Base-by-base conservation (phyloP, 192 early-diverging fungal genomes). In the Diversispora epigaea region DNA sequence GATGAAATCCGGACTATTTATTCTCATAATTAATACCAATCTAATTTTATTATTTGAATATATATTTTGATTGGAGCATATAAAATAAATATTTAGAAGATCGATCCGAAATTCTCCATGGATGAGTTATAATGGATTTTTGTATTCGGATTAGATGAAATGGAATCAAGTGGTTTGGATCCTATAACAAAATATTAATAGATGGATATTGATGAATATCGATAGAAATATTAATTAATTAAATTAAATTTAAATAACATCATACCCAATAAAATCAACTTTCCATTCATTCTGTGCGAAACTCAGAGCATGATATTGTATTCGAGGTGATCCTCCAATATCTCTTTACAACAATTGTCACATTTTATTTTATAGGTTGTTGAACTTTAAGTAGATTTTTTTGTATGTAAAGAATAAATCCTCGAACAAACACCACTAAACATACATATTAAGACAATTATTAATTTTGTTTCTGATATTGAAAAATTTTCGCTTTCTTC, bases 181-280 rank as follows among this genome's bases (percentile, higher is more conserved):
- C 71, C 71, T 78, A 25, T 21, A 21, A 9, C 11, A 9, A 67
- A 60, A 52, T 52, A 10, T 4, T 52, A 52, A 17, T 52, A 15
- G 11, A 52, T 15, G 17, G 10, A 17, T 52, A 15, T 49, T 49
- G 11, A 52, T 52, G 17, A 52, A 52, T 17, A 17, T 52, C 17
- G 3, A 52, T 17, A 8, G 50, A 52, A 52, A 52, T 22, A 61
- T 6, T 32, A 25, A 43, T n/a, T n/a, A n/a, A n/a, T n/a, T n/a
- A n/a, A n/a, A n/a, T n/a, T n/a, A n/a, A 5, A 54, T 15, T 4
- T 49, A 60, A 56, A 79, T 84, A 81, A 90, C 94, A 7, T 78
- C 75, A 77, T 96, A 98, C 8, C 94, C 95, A 65, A 98, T 85
- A 49, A 98, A 70, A 75, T 94, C 87, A 15, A 98, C 94, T n/a